Conservation (phyloP, 1,139 yeast genomes). For the Yamadazyma diospyri region DNA sequence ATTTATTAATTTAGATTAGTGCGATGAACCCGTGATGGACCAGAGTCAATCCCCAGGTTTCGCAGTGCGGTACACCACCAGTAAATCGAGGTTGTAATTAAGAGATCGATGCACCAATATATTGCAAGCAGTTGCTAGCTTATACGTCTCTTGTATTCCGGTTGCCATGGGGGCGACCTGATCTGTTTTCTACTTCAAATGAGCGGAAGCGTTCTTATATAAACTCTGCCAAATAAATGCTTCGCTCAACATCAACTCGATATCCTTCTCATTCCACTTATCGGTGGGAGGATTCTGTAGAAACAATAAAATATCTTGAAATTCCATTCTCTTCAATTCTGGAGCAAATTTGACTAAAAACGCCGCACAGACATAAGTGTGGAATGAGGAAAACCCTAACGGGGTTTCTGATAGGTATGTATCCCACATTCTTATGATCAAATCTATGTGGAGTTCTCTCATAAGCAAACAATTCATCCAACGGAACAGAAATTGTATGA, state of each 20-base stretch:
- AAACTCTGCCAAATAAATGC: conserved; percentile 96
- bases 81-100: no score
- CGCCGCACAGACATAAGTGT: conserved; percentile 98
- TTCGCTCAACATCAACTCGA: conserved; percentile 88
- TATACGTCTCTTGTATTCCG: no score
- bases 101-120: no score
- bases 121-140: no score
- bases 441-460: conserved; percentile 80
- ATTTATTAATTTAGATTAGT: neutral
- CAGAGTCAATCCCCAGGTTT: conserved; percentile 4
- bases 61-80: no score
- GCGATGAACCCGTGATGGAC: conserved; percentile 1
- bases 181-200: conserved; percentile 38
- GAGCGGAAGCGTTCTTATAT: conserved; percentile 85
- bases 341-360: conserved; percentile 84
- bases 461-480: conserved; percentile 98
- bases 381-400: conserved; percentile 87
- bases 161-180: no score
- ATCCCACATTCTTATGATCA: conserved; percentile 96
- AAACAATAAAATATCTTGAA: conserved; percentile 89
- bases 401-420: conserved; percentile 89
- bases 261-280: conserved; percentile 83
- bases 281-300: conserved; percentile 85
- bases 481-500: conserved; percentile 90
- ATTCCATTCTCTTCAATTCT: conserved; percentile 79